Percentiles rank a stretch among this genome's conserved stretches.
Evolutionary conservation across 2,329 filamentous ascomycete genomes (phyloP).

Genomic region (Claviceps sp.): DNA sequence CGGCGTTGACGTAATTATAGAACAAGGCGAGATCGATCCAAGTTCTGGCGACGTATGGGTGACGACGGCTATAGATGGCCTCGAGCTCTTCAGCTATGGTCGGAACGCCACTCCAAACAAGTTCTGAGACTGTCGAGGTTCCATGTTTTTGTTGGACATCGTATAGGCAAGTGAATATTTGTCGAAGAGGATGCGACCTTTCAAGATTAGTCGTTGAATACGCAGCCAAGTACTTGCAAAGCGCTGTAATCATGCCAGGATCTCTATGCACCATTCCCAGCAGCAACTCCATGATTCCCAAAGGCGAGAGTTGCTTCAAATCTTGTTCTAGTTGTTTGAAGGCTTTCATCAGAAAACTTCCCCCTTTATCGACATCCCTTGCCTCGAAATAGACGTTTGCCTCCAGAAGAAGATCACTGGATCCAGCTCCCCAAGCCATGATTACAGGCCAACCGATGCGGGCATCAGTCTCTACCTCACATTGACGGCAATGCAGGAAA

Average conservation of each 20-base stretch:
- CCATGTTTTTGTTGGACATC: slow-evolving; percentile 33
- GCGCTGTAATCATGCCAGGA: slow-evolving; percentile 29
- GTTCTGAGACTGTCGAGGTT: slow-evolving; percentile 26
- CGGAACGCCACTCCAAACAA: slow-evolving; percentile 28
- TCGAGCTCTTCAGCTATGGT: slow-evolving; percentile 30
- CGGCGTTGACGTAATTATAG: slow-evolving; percentile 23
- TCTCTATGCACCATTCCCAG: slow-evolving; percentile 31
- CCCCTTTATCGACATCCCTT: slow-evolving; percentile 25
- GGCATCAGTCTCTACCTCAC: slow-evolving; percentile 24
- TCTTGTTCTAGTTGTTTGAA: slow-evolving; percentile 30
- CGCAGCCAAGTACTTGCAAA: slow-evolving; percentile 31
- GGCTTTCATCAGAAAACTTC: slow-evolving; percentile 26
- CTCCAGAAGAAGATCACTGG: slow-evolving; percentile 29
- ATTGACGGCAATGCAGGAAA: slow-evolving; percentile 30
- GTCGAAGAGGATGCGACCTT: slow-evolving; percentile 27
- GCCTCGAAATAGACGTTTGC: slow-evolving; percentile 30
- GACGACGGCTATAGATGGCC: slow-evolving; percentile 28
- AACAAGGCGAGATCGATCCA: slow-evolving; percentile 29
- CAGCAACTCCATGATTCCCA: slow-evolving; percentile 29
- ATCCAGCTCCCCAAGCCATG: slow-evolving; percentile 30
- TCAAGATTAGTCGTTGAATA: slow-evolving; percentile 31
- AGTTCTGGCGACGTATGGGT: slow-evolving; percentile 29
- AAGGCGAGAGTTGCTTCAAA: slow-evolving; percentile 28
- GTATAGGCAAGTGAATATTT: slow-evolving; percentile 29
- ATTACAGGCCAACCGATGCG: slow-evolving; percentile 26